Percentiles rank a stretch among this genome's conserved stretches.
phyloP scores from a whole-genome alignment of 495 filamentous ascomycete species.

The Neurospora sp. region DNA sequence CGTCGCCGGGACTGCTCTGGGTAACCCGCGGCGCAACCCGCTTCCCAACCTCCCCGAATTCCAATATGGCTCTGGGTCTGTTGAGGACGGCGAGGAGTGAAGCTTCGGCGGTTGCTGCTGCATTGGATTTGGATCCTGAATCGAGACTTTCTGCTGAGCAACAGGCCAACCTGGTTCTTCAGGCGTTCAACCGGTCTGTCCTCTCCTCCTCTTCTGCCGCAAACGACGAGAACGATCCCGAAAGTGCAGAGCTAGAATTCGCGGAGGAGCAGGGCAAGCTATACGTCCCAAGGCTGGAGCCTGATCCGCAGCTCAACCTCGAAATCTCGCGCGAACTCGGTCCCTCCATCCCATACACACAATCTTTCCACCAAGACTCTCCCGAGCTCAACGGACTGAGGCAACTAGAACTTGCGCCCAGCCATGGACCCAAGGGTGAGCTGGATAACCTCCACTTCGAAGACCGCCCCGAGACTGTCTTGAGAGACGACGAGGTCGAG shows the following conservation, averaged over 20 bases:
- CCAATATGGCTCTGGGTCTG: slow-evolving; percentile 28
- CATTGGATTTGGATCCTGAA: slow-evolving; percentile 25
- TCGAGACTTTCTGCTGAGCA: slow-evolving; percentile 15
- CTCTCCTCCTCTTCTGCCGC: slow-evolving; percentile 1
- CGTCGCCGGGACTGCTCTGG: slow-evolving; percentile 28
- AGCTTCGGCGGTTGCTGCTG: slow-evolving; percentile 19
- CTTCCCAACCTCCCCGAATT: slow-evolving; percentile 22
- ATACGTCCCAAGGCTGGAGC: slow-evolving; percentile 27
- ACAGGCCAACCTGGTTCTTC: slow-evolving; percentile 18
- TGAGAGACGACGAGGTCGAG: slow-evolving; percentile 31
- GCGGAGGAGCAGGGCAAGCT: slow-evolving; percentile 26
- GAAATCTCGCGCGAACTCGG: slow-evolving; percentile 24
- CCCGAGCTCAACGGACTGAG: slow-evolving; percentile 9
- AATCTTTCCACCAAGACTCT: slow-evolving; percentile 17
- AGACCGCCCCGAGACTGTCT: slow-evolving; percentile 9
- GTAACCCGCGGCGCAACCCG: slow-evolving; percentile 32
- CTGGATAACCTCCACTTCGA: slow-evolving; percentile 21
- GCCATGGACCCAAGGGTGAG: slow-evolving; percentile 1
- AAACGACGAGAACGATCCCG: background rate
- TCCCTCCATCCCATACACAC: slow-evolving; percentile 22
- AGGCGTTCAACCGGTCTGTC: slow-evolving; percentile 21
- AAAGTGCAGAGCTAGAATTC: slow-evolving; percentile 26
- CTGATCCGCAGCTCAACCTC: slow-evolving; percentile 29
- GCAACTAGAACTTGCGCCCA: slow-evolving; percentile 11
- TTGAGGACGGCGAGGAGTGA: slow-evolving; percentile 32